Conservation (phyloP, 371 early-diverging fungal species). For the Rozella allomycis region DNA sequence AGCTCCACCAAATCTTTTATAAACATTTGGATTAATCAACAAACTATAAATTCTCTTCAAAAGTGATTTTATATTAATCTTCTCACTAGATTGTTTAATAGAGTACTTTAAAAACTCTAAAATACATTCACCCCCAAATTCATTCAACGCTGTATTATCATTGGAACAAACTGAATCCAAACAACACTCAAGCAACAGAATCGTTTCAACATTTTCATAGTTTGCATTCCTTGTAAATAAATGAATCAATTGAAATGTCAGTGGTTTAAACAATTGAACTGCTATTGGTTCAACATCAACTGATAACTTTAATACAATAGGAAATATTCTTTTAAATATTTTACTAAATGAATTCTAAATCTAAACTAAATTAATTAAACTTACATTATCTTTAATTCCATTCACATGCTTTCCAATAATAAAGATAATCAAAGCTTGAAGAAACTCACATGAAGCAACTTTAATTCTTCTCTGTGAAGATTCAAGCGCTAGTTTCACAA, state of each 20-base stretch:
- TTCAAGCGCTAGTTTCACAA: slow-evolving; percentile 45
- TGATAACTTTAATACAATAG: slow-evolving; percentile 39
- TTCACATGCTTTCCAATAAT: slow-evolving; percentile 50
- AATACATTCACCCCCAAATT: slow-evolving; percentile 48
- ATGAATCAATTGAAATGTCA: slow-evolving; percentile 44
- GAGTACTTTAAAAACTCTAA: slow-evolving; percentile 51
- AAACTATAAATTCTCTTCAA: slow-evolving; percentile 41
- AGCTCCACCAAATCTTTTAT: slow-evolving; percentile 45
- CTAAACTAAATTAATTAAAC: slow-evolving; percentile 10
- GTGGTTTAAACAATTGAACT: slow-evolving; percentile 34
- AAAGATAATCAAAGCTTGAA: slow-evolving; percentile 41
- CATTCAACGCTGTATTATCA: slow-evolving; percentile 26
- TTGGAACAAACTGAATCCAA: slow-evolving; percentile 30
- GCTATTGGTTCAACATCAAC: slow-evolving; percentile 46
- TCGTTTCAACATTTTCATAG: slow-evolving; percentile 49
- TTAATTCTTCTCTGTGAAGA: slow-evolving; percentile 50
- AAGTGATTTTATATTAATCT: slow-evolving; percentile 39
- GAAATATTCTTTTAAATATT: slow-evolving; percentile 39
- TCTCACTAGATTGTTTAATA: slow-evolving; percentile 35
- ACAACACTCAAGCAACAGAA: slow-evolving; percentile 39
- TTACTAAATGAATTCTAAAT: slow-evolving; percentile 32
- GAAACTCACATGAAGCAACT: slow-evolving; percentile 45
- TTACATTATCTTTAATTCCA: slow-evolving; percentile 14
- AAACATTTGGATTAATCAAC: slow-evolving; percentile 29
- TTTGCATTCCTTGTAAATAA: slow-evolving; percentile 52